phyloP scores from a whole-genome alignment of 176 grass and related monocot genomes.

The Leersia perrieri region DNA sequence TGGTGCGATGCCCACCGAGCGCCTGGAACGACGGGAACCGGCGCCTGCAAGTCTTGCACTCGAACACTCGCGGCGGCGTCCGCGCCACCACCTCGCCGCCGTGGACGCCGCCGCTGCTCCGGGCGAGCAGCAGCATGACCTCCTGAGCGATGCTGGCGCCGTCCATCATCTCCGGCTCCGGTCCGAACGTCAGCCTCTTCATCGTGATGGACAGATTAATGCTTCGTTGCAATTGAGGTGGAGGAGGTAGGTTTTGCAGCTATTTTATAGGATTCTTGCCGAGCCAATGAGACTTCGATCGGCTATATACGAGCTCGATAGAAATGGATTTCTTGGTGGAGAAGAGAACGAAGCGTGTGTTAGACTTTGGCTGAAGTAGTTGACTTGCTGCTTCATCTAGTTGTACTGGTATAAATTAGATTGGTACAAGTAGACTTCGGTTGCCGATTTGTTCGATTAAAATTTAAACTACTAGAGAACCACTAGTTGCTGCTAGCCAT shows the following conservation, averaged over 20 bases:
- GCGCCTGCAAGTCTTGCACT: constrained; percentile 61
- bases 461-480: background rate
- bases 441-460: background rate
- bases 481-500: background rate
- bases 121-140: constrained; percentile 37
- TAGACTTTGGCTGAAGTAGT: background rate
- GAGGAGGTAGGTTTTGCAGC: background rate
- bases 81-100: background rate
- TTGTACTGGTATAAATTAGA: background rate
- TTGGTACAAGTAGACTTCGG: constrained; percentile 13
- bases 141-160: constrained; percentile 29
- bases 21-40: constrained; percentile 70
- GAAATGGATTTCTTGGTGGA: background rate
- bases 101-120: background rate
- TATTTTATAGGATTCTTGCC: constrained; percentile 18
- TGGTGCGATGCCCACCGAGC: constrained; percentile 52
- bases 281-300: background rate
- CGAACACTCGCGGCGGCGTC: constrained; percentile 38
- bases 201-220: background rate
- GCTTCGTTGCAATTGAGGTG: background rate
- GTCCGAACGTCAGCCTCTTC: constrained; percentile 36
- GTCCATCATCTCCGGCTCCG: constrained; percentile 20
- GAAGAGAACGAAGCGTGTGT: background rate
- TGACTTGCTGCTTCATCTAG: constrained; percentile 12
- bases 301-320: background rate